Evolutionary conservation across 805 yeast species (phyloP), one percentile per base, ranked within the genome.

Genomic region (Candida quercuum): DNA sequence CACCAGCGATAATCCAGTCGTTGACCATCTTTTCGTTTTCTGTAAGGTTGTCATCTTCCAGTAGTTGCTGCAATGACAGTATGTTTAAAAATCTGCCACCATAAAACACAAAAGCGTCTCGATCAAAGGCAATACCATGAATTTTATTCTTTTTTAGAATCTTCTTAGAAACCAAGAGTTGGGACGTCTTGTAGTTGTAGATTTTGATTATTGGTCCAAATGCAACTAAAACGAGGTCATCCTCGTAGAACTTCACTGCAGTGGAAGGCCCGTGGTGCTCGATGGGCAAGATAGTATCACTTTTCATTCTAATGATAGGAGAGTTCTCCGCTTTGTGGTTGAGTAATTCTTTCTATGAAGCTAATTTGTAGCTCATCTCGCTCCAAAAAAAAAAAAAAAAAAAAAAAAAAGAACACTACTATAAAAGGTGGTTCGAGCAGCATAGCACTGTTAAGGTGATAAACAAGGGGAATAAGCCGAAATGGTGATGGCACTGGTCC

Each of bases 1-100:
- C 77, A 17, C 74, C 72, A 15, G 79, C 62, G 28, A 78, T 70
- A 36, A 93, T 78, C 96, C 98, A 89, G 58, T 91, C 97, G 40
- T 77, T 74, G 31, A 76, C 62, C 25, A 72, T 70, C 38, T 62
- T 66, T 46, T 82, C 85, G n/a, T 52, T 44, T 3, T 53, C 24
- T 1, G 41, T 38, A 8, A 49, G 35, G 21, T 49, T 45, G 0
- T 41, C 42, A 2, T 39, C 38, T 12, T 59, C 49, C 27, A 66
- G 38, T 4, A 64, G 37, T n/a, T 63, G 62, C 0, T 47, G 38
- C 11, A 66, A 41, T 1, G 59, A 44, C 1, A 72, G 37, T 4
- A 81, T 51, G 6, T 72, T 61, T 33, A 85, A 66, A 1, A 94
- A 83, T 39, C 86, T 69, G 2, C 83, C 89, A 28, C 98, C 98